Evolutionary conservation across 352 stramenopile genomes (phyloP), one percentile per base, ranked within the genome.

Genomic region (Globisporangium cystogenes): DNA sequence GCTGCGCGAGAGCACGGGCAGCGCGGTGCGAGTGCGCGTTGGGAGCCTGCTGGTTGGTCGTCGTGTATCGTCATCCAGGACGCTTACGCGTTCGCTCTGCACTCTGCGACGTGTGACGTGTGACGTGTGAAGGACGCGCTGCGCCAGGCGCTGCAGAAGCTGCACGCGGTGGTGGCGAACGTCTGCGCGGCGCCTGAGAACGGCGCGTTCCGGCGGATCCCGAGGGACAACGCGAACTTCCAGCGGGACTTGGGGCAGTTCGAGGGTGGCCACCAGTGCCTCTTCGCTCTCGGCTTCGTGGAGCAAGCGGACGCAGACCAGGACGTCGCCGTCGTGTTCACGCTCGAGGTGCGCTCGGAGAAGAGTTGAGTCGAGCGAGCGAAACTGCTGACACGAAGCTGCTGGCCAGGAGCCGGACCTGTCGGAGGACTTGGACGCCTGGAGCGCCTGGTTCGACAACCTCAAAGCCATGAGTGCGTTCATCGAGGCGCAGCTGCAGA

Each of bases 391-490:
- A 10, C 23, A 12, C 31, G 23, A 7, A 4, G 8, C 2, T 18
- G n/a, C 14, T 14, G 31, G 3, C n/a, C 46, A 91, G 74, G 81
- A 94, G 53, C 81, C 83, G 0, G 74, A 94, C 49, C 56, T 94
- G 51, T 73, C 68, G 7, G 64, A 72, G 50, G 83, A 94, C 60
- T 58, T 94, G 21, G 77, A 94, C 55, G 67, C 64, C 14, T 94
- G 83, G 83, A 94, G 77, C 55, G 57, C 65, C 33, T 94, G 83
- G 83, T 94, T 92, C 57, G 79, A 92, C 36, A 64, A 61, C 18
- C 59, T 94, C 14, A 90, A 84, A 55, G 74, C 67, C 31, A 78
- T 91, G 72, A 75, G 76, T 51, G 68, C 63, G 33, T 50, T 78
- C n/a, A 53, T 82, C 12, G 62, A 62, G 40, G 58, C 55, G 5